Evolutionary conservation across 2,329 filamentous ascomycete genomes (phyloP).

Genomic region (Aspergillus costaricaensis): DNA sequence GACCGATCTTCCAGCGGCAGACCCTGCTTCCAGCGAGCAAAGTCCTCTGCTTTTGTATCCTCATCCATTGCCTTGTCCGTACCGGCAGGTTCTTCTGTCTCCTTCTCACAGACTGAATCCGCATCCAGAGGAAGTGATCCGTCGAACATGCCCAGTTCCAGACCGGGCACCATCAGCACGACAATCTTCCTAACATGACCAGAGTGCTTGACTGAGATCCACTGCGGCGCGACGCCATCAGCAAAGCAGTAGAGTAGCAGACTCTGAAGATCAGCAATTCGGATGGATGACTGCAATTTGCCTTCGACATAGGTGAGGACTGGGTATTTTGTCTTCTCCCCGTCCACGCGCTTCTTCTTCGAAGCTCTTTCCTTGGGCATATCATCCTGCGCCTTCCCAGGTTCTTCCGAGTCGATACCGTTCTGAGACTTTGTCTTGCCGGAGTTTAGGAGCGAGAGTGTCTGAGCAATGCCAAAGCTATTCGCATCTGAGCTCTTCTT

Average conservation of each 20-base stretch:
- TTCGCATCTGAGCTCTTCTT: constrained; percentile 17
- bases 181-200: constrained; percentile 71
- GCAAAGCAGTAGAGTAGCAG: constrained; percentile 63
- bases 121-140: constrained; percentile 51
- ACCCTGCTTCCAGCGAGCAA: constrained; percentile 44
- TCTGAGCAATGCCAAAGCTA: constrained; percentile 35
- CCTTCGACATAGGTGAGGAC: constrained; percentile 56
- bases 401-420: constrained; percentile 8
- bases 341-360: constrained; percentile 40
- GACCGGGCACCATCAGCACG: constrained; percentile 84
- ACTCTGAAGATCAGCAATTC: constrained; percentile 60
- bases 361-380: constrained; percentile 19
- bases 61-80: constrained; percentile 23
- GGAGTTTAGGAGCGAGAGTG: constrained; percentile 31
- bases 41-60: constrained; percentile 32
- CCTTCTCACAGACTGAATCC: constrained; percentile 7
- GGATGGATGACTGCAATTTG: constrained; percentile 57
- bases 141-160: constrained; percentile 89
- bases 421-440: constrained; percentile 15
- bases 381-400: constrained; percentile 19
- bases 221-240: constrained; percentile 64
- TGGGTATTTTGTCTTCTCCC: constrained; percentile 53
- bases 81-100: constrained; percentile 2
- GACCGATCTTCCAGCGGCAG: constrained; percentile 37
- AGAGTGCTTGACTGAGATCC: constrained; percentile 62